Evolutionary conservation across 2,329 filamentous ascomycete genomes (phyloP).

Genomic region (Fusarium pseudonygamai): DNA sequence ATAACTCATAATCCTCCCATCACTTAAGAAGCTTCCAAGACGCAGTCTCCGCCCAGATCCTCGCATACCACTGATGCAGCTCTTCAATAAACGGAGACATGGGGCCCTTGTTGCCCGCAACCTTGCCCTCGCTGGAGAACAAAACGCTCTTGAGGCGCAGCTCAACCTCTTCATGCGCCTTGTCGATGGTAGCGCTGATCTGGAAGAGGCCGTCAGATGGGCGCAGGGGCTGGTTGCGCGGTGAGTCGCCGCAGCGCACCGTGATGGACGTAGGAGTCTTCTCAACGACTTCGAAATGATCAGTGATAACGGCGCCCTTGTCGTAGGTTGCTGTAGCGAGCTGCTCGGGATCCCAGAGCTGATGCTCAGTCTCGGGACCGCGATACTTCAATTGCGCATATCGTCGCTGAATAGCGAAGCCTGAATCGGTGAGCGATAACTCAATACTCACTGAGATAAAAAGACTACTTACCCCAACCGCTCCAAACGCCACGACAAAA

Average conservation of each 20-base stretch:
- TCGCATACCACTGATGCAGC: constrained; percentile 53
- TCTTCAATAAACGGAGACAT: constrained; percentile 6
- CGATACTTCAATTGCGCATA: constrained; percentile 69
- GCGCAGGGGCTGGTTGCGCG: constrained; percentile 64
- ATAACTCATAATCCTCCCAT: not conserved
- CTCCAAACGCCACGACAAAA: constrained; percentile 76
- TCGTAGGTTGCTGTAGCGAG: constrained; percentile 67
- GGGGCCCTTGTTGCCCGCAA: constrained; percentile 47
- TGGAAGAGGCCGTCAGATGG: constrained; percentile 73
- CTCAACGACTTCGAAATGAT: constrained; percentile 77
- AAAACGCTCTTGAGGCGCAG: constrained; percentile 72
- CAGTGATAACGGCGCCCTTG: constrained; percentile 70
- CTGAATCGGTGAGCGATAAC: constrained; percentile 45
- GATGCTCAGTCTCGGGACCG: constrained; percentile 65
- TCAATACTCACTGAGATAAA: not conserved
- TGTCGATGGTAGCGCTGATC: constrained; percentile 69
- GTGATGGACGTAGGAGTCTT: constrained; percentile 69
- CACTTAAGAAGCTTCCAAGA: constrained; percentile 51
- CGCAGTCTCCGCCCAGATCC: constrained; percentile 52
- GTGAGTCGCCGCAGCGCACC: constrained; percentile 73
- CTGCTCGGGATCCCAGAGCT: constrained; percentile 69
- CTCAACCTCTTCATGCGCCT: constrained; percentile 67
- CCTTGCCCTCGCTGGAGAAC: constrained; percentile 57
- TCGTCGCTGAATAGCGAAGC: constrained; percentile 66
- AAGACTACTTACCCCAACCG: constrained; percentile 62